These are phyloP conservation scores for Erysimum cheiri DNA, from an alignment of 441 rosid genomes.

Conservation along the genomic window DNA sequence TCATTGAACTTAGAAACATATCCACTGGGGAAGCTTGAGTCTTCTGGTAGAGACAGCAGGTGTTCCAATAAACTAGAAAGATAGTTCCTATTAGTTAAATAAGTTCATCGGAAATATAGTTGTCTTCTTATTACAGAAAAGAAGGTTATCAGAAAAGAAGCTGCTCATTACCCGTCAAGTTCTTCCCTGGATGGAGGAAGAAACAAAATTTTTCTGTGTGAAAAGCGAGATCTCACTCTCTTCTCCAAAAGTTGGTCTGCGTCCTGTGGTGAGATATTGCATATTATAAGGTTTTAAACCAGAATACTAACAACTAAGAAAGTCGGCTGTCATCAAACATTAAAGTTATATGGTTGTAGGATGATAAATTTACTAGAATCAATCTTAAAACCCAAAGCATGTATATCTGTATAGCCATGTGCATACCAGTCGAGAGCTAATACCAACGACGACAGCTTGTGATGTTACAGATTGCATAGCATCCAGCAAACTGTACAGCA, in stretches of 20 bases:
- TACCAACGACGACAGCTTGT: conserved; percentile 89
- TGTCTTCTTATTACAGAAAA: conserved; percentile 21
- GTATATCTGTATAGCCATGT: conserved; percentile 4
- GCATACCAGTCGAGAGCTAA: conserved; percentile 85
- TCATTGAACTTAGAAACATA: conserved; percentile 71
- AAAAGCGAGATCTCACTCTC: conserved; percentile 95
- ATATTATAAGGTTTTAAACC: conserved; percentile 26
- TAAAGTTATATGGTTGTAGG: neutral
- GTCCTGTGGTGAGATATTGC: conserved; percentile 60
- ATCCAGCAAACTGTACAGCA: conserved; percentile 88
- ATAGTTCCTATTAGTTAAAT: conserved; percentile 30
- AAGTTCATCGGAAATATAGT: conserved; percentile 3
- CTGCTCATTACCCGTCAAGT: conserved; percentile 57
- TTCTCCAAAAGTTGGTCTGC: conserved; percentile 97
- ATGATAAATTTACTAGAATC: conserved; percentile 15
- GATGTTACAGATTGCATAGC: conserved; percentile 94
- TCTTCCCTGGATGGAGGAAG: conserved; percentile 82
- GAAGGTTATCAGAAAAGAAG: conserved; percentile 32
- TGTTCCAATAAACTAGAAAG: conserved; percentile 78
- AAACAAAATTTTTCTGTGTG: conserved; percentile 85
- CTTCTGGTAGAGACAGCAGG: conserved; percentile 72
- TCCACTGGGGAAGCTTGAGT: conserved; percentile 67
- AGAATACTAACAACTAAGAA: conserved; percentile 21
- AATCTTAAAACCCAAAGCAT: conserved; percentile 22
- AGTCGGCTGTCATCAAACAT: conserved; percentile 14